A percentile compares a stretch with the other conserved stretches of the same genome.
phyloP scores from a whole-genome alignment of 106 monocot genomes.

The Allium cepa region DNA sequence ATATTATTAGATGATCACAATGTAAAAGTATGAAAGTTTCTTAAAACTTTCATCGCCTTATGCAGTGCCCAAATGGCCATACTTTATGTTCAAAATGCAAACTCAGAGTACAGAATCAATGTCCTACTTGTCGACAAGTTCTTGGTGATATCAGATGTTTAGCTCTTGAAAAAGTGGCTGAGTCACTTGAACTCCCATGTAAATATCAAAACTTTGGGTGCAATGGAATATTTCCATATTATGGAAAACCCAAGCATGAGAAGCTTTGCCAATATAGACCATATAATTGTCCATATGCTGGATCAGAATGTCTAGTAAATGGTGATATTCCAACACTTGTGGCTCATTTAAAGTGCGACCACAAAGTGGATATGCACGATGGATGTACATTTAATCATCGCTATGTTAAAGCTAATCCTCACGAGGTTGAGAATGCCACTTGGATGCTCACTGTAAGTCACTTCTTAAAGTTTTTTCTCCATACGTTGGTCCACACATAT shows the following conservation, averaged over 20 bases:
- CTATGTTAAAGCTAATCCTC: constrained; percentile 17
- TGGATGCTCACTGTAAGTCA: constrained; percentile 27
- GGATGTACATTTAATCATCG: constrained; percentile 19
- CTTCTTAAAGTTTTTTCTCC: neutral
- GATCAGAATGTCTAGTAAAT: constrained; percentile 14
- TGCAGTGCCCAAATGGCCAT: constrained; percentile 23
- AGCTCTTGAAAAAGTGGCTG: constrained; percentile 17
- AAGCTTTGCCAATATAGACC: constrained; percentile 15
- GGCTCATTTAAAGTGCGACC: constrained; percentile 14
- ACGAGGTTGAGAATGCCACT: constrained; percentile 19
- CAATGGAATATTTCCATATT: constrained; percentile 12
- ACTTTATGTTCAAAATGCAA: constrained; percentile 25
- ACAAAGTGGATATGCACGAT: constrained; percentile 20
- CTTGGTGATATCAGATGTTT: constrained; percentile 15
- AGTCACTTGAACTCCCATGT: constrained; percentile 22
- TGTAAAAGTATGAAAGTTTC: neutral
- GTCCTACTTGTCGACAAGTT: constrained; percentile 15
- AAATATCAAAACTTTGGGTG: constrained; percentile 18
- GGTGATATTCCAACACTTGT: constrained; percentile 20
- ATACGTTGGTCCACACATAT: no score
- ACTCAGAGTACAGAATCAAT: constrained; percentile 22
- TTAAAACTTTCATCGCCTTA: neutral
- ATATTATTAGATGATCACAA: neutral
- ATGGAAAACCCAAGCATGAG: constrained; percentile 17
- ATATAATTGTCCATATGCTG: constrained; percentile 22